Evolutionary conservation across 2,329 filamentous ascomycete genomes (phyloP).

Genomic region (Monosporascus cannonballus): DNA sequence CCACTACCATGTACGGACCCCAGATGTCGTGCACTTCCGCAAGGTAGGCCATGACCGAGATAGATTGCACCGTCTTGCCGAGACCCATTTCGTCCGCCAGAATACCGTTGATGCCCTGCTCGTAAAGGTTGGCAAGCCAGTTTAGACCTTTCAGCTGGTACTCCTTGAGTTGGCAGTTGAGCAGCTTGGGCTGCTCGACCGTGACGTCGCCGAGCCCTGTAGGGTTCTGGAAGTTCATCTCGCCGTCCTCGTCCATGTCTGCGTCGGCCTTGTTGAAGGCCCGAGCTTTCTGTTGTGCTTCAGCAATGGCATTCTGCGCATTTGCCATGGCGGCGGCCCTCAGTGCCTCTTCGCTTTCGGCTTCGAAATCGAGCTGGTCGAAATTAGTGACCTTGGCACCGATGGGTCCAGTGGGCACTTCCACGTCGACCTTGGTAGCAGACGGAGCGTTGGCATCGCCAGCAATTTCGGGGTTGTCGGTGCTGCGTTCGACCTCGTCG

Average conservation of each 20-base stretch:
- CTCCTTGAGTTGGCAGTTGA: slow-evolving; percentile 92
- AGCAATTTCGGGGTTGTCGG: slow-evolving; percentile 70
- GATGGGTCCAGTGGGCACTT: slow-evolving; percentile 47
- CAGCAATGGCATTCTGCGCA: slow-evolving; percentile 89
- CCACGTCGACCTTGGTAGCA: slow-evolving; percentile 39
- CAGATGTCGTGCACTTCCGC: slow-evolving; percentile 97
- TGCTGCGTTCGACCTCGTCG: slow-evolving; percentile 85
- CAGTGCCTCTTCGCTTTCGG: slow-evolving; percentile 79
- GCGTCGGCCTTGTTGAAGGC: slow-evolving; percentile 77
- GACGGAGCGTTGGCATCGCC: slow-evolving; percentile 42
- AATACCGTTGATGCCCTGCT: slow-evolving; percentile 99
- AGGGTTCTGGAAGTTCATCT: slow-evolving; percentile 99
- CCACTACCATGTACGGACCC: slow-evolving; percentile 96
- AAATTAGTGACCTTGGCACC: slow-evolving; percentile 82
- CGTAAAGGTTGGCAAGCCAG: slow-evolving; percentile 97
- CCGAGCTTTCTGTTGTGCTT: slow-evolving; percentile 87
- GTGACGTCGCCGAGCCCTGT: slow-evolving; percentile 91
- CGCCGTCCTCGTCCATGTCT: slow-evolving; percentile 80
- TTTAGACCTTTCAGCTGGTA: slow-evolving; percentile 99
- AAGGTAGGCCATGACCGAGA: slow-evolving; percentile 98
- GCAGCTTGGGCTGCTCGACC: slow-evolving; percentile 87
- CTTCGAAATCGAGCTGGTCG: slow-evolving; percentile 91
- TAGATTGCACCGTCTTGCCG: slow-evolving; percentile 97
- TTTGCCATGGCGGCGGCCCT: slow-evolving; percentile 87
- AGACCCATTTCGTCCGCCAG: slow-evolving; percentile 99